Conservation (phyloP, 495 filamentous ascomycete genomes). For the Tuber brumale region DNA sequence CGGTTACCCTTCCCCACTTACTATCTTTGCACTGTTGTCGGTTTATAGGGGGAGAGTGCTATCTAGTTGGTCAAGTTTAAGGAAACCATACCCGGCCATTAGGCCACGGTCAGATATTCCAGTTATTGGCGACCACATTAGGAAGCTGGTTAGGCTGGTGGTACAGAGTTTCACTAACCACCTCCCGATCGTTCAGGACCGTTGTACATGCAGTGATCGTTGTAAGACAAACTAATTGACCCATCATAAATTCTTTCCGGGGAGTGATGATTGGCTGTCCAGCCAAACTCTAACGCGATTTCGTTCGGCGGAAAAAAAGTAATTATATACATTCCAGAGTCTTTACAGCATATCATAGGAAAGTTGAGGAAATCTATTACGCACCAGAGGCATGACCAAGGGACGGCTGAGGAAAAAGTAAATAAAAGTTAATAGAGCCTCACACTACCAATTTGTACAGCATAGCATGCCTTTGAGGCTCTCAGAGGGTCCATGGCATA, state of each 20-base stretch:
- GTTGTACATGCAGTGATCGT: constrained; percentile 2
- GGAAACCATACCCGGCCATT: not conserved
- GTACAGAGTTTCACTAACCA: constrained; percentile 6
- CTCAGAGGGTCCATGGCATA: not conserved
- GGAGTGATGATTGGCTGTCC: not conserved
- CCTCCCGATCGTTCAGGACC: not conserved
- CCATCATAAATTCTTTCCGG: not conserved
- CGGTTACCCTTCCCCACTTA: not conserved
- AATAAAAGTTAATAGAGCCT: not conserved
- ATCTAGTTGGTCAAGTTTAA: not conserved
- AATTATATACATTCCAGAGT: not conserved
- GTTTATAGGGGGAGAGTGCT: not conserved
- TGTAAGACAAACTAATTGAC: constrained; percentile 2
- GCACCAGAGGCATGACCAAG: not conserved
- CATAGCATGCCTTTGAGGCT: not conserved
- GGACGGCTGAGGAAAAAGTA: not conserved
- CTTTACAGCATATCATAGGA: not conserved
- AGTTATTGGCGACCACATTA: not conserved
- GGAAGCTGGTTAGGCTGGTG: not conserved
- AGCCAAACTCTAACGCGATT: not conserved
- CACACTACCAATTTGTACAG: not conserved
- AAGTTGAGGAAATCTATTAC: not conserved
- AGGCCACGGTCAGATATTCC: not conserved
- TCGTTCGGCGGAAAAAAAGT: not conserved
- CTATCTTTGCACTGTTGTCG: not conserved